These are phyloP conservation scores for Elsinoe ampelina DNA, from an alignment of 2,329 filamentous ascomycete species.

Conservation along the genomic window DNA sequence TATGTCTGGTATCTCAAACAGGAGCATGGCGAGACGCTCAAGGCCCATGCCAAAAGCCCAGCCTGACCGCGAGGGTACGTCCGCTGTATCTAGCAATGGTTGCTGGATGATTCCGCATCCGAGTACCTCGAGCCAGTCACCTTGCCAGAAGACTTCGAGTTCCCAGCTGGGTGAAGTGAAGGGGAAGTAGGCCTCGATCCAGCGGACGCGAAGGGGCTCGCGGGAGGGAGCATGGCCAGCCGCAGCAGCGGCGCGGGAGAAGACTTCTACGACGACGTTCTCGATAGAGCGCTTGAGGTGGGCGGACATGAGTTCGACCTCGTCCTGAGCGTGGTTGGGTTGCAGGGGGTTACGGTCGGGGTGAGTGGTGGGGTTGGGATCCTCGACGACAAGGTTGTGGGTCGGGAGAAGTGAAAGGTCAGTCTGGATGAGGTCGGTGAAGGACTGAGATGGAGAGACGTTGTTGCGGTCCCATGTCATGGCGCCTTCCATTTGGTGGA, in stretches of 20 bases:
- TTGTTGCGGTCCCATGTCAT: conserved; percentile 70
- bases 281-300: conserved; percentile 88
- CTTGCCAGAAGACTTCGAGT: conserved; percentile 87
- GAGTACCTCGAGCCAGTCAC: conserved; percentile 90
- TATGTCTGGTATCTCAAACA: conserved; percentile 94
- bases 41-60: conserved; percentile 96
- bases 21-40: conserved; percentile 92
- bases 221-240: conserved; percentile 35
- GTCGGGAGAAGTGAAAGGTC: conserved; percentile 63
- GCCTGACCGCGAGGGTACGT: conserved; percentile 63
- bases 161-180: conserved; percentile 96
- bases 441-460: conserved; percentile 42
- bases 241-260: conserved; percentile 63
- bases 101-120: conserved; percentile 90
- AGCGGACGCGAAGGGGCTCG: conserved; percentile 67
- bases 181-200: conserved; percentile 96
- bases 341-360: conserved; percentile 77
- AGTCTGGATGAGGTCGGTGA: conserved; percentile 57
- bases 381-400: conserved; percentile 69
- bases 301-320: conserved; percentile 70
- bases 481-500: conserved; percentile 98
- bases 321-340: conserved; percentile 57
- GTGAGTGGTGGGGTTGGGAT: conserved; percentile 71
- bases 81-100: conserved; percentile 66
- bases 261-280: conserved; percentile 80